phyloP scores from a whole-genome alignment of 1,139 yeast species.

The Wickerhamiella pararugosa region DNA sequence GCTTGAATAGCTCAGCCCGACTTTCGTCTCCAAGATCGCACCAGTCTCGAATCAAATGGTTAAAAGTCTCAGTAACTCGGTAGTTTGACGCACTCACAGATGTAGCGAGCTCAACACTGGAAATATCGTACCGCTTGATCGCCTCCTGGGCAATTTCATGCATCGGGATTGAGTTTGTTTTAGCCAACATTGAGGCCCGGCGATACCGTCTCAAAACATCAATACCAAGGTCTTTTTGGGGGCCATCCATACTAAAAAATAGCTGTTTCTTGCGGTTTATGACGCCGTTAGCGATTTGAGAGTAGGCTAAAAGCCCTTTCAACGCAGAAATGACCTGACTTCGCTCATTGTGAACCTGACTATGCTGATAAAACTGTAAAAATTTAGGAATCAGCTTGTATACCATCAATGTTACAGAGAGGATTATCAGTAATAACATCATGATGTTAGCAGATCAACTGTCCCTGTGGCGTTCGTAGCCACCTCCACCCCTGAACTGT shows the following conservation, averaged over 20 bases:
- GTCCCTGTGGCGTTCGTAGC: no score
- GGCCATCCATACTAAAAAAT: slow-evolving; percentile 11
- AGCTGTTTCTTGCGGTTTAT: slow-evolving; percentile 4
- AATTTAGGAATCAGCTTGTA: no score
- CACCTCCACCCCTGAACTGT: no score
- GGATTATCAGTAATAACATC: no score
- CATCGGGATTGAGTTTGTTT: slow-evolving; percentile 17
- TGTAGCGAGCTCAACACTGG: slow-evolving; percentile 24
- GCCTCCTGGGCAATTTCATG: slow-evolving; percentile 32
- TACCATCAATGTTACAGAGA: no score
- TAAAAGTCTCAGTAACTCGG: slow-evolving; percentile 52
- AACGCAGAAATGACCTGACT: slow-evolving; percentile 1
- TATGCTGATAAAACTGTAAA: no score
- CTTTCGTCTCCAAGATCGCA: slow-evolving; percentile 32
- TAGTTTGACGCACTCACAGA: slow-evolving; percentile 26
- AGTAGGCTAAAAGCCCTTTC: slow-evolving; percentile 1
- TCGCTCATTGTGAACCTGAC: background rate
- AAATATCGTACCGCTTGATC: slow-evolving; percentile 29
- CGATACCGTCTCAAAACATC: slow-evolving; percentile 8
- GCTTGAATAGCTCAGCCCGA: slow-evolving; percentile 37
- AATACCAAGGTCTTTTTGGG: slow-evolving; percentile 10
- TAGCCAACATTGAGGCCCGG: slow-evolving; percentile 6
- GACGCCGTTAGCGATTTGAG: background rate
- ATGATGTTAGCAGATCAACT: no score
- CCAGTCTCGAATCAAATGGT: slow-evolving; percentile 73